Percentiles rank a stretch among this genome's conserved stretches.
Evolutionary conservation across 2,329 filamentous ascomycete species (phyloP).

Genomic region (Penicillium sp.): DNA sequence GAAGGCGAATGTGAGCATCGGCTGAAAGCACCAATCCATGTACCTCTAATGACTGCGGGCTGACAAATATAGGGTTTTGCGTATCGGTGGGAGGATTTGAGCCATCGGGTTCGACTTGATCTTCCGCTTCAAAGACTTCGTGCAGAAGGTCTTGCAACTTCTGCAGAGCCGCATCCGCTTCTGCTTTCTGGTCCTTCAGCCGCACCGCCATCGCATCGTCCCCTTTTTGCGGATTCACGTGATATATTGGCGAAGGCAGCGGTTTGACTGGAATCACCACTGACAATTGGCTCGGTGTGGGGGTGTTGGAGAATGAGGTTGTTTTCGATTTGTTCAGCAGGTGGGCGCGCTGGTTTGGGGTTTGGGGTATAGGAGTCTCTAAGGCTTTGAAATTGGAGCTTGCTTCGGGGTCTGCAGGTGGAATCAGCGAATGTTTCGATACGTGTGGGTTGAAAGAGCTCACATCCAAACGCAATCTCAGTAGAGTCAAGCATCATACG

Average conservation of each 20-base stretch:
- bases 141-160: conserved; percentile 70
- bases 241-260: conserved; percentile 40
- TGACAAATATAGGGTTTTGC: conserved; percentile 56
- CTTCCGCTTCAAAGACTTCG: conserved; percentile 75
- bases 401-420: conserved; percentile 35
- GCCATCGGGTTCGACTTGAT: conserved; percentile 62
- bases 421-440: conserved; percentile 10
- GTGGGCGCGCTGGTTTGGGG: conserved; percentile 25
- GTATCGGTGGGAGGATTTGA: conserved; percentile 41
- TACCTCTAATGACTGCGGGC: conserved; percentile 34
- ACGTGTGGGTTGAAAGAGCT: conserved; percentile 21
- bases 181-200: conserved; percentile 73
- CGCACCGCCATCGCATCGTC: conserved; percentile 62
- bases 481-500: conserved; percentile 54
- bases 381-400: conserved; percentile 22
- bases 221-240: conserved; percentile 49
- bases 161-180: conserved; percentile 72
- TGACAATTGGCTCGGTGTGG: conserved; percentile 39
- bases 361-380: conserved; percentile 21
- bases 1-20: conserved; percentile 68
- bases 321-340: conserved; percentile 47
- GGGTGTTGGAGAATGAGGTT: conserved; percentile 38
- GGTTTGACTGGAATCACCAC: conserved; percentile 52
- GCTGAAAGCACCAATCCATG: conserved; percentile 60
- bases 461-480: conserved; percentile 47